Percentiles rank a stretch among this genome's conserved stretches.
Evolutionary conservation across 805 yeast genomes (phyloP).

Genomic region (Pichia manshurica): DNA sequence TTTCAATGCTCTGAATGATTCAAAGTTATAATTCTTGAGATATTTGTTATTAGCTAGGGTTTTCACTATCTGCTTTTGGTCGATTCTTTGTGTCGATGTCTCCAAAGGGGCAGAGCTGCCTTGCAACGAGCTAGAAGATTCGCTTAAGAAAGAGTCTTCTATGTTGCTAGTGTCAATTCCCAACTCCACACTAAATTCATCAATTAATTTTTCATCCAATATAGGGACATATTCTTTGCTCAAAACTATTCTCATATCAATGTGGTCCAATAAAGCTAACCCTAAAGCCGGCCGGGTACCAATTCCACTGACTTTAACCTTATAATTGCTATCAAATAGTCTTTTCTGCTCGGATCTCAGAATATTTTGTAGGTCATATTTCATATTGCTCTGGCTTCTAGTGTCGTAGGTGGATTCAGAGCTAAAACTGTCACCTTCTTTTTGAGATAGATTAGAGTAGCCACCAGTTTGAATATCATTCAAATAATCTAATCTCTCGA

Average conservation of each 20-base stretch:
- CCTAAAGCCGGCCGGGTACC: conserved; percentile 50
- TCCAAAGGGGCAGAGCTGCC: neutral
- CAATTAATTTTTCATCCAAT: conserved; percentile 30
- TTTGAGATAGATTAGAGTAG: neutral
- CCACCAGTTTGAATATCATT: conserved; percentile 10
- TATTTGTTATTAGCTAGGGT: conserved; percentile 26
- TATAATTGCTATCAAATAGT: conserved; percentile 29
- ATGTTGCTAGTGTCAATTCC: conserved; percentile 25
- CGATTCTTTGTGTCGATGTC: conserved; percentile 11
- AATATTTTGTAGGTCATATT: conserved; percentile 22
- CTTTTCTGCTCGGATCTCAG: conserved; percentile 24
- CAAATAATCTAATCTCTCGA: conserved; percentile 16
- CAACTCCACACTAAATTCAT: conserved; percentile 29
- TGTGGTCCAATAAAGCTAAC: conserved; percentile 45
- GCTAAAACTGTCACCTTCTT: neutral
- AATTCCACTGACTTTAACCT: conserved; percentile 28
- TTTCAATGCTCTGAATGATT: conserved; percentile 25
- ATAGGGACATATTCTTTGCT: conserved; percentile 39
- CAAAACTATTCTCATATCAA: conserved; percentile 45
- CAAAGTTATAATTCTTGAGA: conserved; percentile 29
- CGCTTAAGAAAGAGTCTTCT: neutral
- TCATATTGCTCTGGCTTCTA: neutral
- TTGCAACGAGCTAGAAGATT: neutral
- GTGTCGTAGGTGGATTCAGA: conserved; percentile 18
- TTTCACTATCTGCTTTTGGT: conserved; percentile 19